Conservation (phyloP, 495 filamentous ascomycete genomes). For the Aeminium ludgeri region DNA sequence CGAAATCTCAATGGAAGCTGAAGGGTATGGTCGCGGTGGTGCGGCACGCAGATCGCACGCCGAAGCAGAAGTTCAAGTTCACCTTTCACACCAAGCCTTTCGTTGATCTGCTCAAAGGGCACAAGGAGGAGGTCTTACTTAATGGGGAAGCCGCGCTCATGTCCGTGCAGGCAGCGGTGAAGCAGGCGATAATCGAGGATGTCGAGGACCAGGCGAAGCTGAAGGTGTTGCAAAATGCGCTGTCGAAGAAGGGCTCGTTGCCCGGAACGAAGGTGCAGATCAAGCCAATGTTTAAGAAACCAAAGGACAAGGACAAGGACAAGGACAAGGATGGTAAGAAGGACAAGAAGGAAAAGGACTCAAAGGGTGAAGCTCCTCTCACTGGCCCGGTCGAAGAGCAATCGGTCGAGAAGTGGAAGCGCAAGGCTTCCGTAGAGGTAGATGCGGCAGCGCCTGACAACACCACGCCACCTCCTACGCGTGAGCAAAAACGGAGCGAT, state of each 20-base stretch:
- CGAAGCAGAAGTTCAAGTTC: constrained; percentile 98
- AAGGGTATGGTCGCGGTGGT: constrained; percentile 98
- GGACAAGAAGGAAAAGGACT: constrained; percentile 1
- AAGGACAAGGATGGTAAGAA: constrained; percentile 11
- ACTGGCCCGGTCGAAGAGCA: neutral
- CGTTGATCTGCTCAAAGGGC: constrained; percentile 79
- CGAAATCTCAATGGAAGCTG: constrained; percentile 91
- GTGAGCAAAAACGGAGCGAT: constrained; percentile 44
- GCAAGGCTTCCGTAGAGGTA: neutral
- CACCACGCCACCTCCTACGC: neutral
- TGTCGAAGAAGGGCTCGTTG: constrained; percentile 84
- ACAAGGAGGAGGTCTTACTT: constrained; percentile 89
- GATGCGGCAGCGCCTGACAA: neutral
- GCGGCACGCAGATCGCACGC: constrained; percentile 87
- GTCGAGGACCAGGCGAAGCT: constrained; percentile 80
- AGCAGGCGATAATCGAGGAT: constrained; percentile 53
- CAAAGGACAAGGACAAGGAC: constrained; percentile 40
- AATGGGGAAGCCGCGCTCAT: constrained; percentile 81
- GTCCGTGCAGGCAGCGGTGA: constrained; percentile 74
- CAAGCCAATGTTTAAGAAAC: constrained; percentile 91
- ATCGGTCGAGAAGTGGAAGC: neutral
- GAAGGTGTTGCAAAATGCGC: constrained; percentile 59
- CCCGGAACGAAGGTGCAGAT: constrained; percentile 96
- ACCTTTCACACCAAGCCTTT: constrained; percentile 96
- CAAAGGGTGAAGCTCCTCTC: neutral